Conservation (phyloP, 2,329 filamentous ascomycete genomes). For the Colletotrichum cereale region DNA sequence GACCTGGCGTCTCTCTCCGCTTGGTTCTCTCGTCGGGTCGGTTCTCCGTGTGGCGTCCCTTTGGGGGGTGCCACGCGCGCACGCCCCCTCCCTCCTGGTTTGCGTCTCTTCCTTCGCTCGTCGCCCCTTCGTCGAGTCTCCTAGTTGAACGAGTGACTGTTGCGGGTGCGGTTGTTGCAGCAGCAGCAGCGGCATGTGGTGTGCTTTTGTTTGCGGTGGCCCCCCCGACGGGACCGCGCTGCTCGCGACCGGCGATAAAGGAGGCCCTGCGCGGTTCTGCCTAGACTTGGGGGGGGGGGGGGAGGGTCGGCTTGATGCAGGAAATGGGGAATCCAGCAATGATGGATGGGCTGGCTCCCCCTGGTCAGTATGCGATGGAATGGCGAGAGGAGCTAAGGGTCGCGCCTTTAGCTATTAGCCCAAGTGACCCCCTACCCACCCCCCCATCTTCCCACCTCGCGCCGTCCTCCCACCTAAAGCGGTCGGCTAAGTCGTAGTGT, state of each 20-base stretch:
- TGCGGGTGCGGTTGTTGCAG: background rate
- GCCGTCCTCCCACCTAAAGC: background rate
- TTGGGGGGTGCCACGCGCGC: background rate
- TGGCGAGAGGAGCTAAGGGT: background rate
- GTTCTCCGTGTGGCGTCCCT: background rate
- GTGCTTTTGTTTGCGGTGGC: background rate
- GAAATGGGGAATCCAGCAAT: conserved; percentile 8
- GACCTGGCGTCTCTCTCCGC: background rate
- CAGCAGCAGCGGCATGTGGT: conserved; percentile 1
- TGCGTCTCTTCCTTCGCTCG: background rate
- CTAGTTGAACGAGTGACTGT: background rate
- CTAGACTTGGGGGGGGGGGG: background rate
- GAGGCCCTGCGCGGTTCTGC: conserved; percentile 9
- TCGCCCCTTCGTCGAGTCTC: background rate
- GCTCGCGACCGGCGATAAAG: conserved; percentile 6
- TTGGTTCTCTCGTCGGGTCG: background rate
- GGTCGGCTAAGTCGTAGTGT: conserved; percentile 1
- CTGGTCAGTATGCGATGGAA: conserved; percentile 3
- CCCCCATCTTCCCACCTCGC: background rate
- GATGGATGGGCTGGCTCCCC: background rate
- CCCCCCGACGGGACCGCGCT: background rate
- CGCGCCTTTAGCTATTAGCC: conserved; percentile 5
- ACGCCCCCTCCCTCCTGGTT: background rate
- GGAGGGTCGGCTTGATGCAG: conserved; percentile 4
- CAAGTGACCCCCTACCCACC: background rate